A percentile compares a stretch with the other conserved stretches of the same genome.
phyloP scores from a whole-genome alignment of 1,139 yeast species.

The Protomyces inouyei region DNA sequence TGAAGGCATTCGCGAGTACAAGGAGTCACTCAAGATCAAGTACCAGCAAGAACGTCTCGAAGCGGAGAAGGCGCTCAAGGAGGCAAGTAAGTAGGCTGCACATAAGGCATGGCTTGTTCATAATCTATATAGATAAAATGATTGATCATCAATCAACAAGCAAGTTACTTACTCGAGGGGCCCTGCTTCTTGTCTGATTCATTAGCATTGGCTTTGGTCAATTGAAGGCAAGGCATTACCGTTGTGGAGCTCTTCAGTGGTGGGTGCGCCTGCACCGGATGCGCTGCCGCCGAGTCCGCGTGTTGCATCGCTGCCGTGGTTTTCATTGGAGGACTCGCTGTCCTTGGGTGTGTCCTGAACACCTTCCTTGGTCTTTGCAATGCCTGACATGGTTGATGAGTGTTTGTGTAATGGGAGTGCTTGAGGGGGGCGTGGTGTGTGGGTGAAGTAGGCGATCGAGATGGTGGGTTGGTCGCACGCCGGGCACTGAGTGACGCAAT shows the following conservation, averaged over 20 bases:
- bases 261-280: neutral
- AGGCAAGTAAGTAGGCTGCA: neutral
- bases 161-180: neutral
- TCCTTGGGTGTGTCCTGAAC: neutral
- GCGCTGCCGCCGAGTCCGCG: neutral
- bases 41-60: constrained; percentile 18
- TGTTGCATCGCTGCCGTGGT: neutral
- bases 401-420: neutral
- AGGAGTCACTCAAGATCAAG: constrained; percentile 27
- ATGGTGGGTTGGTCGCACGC: no score
- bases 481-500: no score
- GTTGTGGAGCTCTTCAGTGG: neutral
- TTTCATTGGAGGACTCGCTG: neutral
- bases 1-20: constrained; percentile 30
- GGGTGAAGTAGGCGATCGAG: neutral
- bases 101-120: neutral
- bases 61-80: neutral
- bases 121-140: neutral
- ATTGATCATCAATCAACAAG: no score
- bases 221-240: neutral
- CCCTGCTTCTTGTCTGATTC: neutral
- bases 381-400: neutral
- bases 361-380: neutral
- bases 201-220: neutral
- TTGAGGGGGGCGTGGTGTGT: neutral